phyloP scores from a whole-genome alignment of 768 basidiomycete genomes.

The Trametes elegans region DNA sequence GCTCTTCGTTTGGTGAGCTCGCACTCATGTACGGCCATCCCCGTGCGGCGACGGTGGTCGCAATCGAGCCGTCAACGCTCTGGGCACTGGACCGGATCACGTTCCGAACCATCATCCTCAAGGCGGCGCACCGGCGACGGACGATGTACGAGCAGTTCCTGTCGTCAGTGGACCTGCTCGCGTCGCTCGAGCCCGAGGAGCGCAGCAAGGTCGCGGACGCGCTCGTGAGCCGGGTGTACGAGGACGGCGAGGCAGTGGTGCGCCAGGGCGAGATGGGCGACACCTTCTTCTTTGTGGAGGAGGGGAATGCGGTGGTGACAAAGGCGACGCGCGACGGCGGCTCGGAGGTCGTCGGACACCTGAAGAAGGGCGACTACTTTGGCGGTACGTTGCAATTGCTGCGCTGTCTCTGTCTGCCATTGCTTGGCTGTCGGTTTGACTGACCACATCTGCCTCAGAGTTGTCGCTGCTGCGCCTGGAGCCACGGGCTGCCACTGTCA shows the following conservation, averaged over 20 bases:
- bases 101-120: constrained; percentile 96
- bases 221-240: constrained; percentile 77
- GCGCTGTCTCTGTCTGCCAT: neutral
- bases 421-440: neutral
- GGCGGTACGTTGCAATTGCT: constrained; percentile 61
- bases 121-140: constrained; percentile 84
- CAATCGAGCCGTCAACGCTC: constrained; percentile 76
- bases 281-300: constrained; percentile 97
- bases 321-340: constrained; percentile 64
- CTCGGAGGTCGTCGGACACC: constrained; percentile 64
- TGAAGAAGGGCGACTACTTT: constrained; percentile 95
- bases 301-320: constrained; percentile 85
- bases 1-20: constrained; percentile 91
- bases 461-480: constrained; percentile 85
- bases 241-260: constrained; percentile 86
- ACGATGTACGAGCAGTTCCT: constrained; percentile 98
- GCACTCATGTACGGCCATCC: constrained; percentile 98
- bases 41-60: constrained; percentile 90
- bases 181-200: constrained; percentile 83
- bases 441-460: constrained; percentile 51
- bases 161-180: constrained; percentile 83
- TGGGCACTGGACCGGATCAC: constrained; percentile 98
- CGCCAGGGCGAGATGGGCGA: constrained; percentile 93
- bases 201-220: constrained; percentile 98
- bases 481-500: constrained; percentile 96